phyloP scores from a whole-genome alignment of 2,329 filamentous ascomycete species.

The Truncatella angustata region DNA sequence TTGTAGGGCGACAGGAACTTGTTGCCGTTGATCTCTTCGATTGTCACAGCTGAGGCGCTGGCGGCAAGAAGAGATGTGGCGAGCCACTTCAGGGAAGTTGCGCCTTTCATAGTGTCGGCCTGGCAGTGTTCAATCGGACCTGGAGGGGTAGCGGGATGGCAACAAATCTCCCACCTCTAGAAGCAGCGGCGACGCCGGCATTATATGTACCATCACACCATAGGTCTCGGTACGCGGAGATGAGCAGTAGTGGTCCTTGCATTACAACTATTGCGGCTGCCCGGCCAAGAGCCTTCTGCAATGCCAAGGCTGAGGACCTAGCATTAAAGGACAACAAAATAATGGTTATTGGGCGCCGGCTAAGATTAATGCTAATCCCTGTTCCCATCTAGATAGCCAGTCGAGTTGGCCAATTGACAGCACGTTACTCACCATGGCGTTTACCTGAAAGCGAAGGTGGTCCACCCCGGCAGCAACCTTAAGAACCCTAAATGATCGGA shows the following conservation, averaged over 20 bases:
- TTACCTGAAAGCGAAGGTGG: slow-evolving; percentile 10
- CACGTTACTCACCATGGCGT: slow-evolving; percentile 6
- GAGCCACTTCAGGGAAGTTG: slow-evolving; percentile 12
- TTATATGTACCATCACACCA: background rate
- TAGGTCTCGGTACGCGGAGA: background rate
- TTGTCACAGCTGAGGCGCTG: slow-evolving; percentile 37
- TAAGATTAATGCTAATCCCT: slow-evolving; percentile 6
- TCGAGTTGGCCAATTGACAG: slow-evolving; percentile 7
- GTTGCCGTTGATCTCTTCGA: slow-evolving; percentile 65
- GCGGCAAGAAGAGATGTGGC: slow-evolving; percentile 19
- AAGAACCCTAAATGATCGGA: slow-evolving; percentile 5
- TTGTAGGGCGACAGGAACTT: slow-evolving; percentile 61
- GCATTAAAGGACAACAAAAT: background rate
- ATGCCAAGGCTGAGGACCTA: background rate
- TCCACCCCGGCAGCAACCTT: slow-evolving; percentile 4
- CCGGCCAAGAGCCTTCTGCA: background rate
- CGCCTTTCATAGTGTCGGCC: slow-evolving; percentile 14
- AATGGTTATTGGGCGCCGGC: slow-evolving; percentile 1
- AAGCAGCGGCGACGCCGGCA: background rate
- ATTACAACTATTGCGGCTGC: background rate
- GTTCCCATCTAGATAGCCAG: slow-evolving; percentile 2
- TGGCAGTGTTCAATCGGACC: background rate
- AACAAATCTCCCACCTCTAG: background rate
- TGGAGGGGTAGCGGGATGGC: background rate
- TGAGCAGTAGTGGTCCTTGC: slow-evolving; percentile 1